Conservation (phyloP, 1,284 basidiomycete species). For the Pisolithus thermaeus region DNA sequence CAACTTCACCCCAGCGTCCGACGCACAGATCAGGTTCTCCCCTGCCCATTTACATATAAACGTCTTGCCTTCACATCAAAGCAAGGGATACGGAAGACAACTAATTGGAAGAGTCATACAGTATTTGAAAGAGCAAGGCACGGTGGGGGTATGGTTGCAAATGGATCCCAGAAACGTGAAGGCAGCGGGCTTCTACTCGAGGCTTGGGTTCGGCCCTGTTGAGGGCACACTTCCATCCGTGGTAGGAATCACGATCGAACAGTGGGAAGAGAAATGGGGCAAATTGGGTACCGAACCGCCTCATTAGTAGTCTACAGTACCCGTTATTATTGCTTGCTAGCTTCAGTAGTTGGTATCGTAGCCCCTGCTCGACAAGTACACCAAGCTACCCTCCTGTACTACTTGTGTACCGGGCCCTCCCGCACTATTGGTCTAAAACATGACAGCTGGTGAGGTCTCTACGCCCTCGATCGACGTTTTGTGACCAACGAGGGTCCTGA, state of each 20-base stretch:
- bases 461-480: constrained; percentile 90
- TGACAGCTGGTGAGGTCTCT: constrained; percentile 85
- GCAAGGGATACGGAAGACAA: constrained; percentile 42
- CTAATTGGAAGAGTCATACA: constrained; percentile 37
- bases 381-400: too few species aligned
- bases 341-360: too few species aligned
- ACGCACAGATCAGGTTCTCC: constrained; percentile 24
- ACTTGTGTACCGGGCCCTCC: too few species aligned
- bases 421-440: constrained; percentile 50
- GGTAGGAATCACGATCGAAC: constrained; percentile 27
- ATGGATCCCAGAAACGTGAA: constrained; percentile 22
- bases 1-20: constrained; percentile 16
- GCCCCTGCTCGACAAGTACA: too few species aligned
- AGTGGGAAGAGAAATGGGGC: constrained; percentile 22
- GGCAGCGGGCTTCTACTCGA: constrained; percentile 23
- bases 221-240: constrained; percentile 19
- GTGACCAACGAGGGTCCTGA: constrained; percentile 94
- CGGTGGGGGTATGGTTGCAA: constrained; percentile 26
- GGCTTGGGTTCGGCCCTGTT: constrained; percentile 22
- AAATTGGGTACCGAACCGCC: neutral
- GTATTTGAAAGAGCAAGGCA: constrained; percentile 22
- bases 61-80: constrained; percentile 42
- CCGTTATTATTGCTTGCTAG: neutral
- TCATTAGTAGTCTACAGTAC: neutral
- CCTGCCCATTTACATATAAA: constrained; percentile 50